Evolutionary conservation across 371 early-diverging fungal genomes (phyloP).

Genomic region (Haplosporangium sp.): DNA sequence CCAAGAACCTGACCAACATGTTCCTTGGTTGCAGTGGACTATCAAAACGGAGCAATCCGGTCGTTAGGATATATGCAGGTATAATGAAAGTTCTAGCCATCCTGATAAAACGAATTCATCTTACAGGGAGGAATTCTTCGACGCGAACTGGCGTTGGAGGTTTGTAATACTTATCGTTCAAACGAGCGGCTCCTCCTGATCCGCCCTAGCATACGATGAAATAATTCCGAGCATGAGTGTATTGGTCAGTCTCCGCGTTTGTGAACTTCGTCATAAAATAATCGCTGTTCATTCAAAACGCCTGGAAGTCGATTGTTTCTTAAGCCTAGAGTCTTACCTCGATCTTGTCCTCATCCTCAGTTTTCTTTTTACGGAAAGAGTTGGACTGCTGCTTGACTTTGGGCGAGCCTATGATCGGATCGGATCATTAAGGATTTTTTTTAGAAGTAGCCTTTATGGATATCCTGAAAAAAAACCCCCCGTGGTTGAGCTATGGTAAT

Average conservation of each 20-base stretch:
- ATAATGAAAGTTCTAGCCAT: not conserved
- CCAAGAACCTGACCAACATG: conserved; percentile 45
- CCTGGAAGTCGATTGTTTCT: no score
- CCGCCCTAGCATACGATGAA: conserved; percentile 24
- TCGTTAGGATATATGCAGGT: not conserved
- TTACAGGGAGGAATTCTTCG: conserved; percentile 57
- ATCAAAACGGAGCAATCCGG: not conserved
- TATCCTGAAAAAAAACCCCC: not conserved
- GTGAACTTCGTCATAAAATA: not conserved
- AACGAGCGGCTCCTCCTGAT: conserved; percentile 42
- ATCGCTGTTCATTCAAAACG: no score
- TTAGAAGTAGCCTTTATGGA: not conserved
- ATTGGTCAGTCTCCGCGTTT: no score
- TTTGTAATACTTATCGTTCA: conserved; percentile 57
- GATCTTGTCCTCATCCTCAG: conserved; percentile 21
- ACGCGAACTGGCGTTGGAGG: conserved; percentile 51
- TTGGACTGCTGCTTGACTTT: conserved; percentile 50
- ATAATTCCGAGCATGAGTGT: no score
- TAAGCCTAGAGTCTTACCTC: conserved; percentile 28
- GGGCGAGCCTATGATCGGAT: conserved; percentile 31
- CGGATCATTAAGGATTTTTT: not conserved
- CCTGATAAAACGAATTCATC: not conserved
- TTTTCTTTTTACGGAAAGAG: conserved; percentile 48
- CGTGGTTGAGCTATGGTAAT: not conserved
- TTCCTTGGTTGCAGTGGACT: conserved; percentile 50